A percentile compares a stretch with the other conserved stretches of the same genome.
These are phyloP conservation scores for Madurella mycetomatis DNA, from an alignment of 2,329 filamentous ascomycete genomes.

Conservation along the genomic window DNA sequence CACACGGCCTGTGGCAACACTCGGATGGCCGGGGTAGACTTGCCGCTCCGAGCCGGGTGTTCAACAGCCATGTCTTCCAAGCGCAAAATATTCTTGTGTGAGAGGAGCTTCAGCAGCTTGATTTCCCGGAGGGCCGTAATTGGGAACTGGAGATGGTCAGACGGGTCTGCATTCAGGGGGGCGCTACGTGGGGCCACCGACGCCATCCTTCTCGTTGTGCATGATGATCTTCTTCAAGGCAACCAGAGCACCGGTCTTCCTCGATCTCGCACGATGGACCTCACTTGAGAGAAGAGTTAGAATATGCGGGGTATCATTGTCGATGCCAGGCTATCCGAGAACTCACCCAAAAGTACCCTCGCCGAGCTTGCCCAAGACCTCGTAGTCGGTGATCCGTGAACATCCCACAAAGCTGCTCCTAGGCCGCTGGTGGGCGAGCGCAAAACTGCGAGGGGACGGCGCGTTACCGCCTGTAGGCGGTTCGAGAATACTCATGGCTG, in stretches of 20 bases:
- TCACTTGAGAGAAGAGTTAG: constrained; percentile 49
- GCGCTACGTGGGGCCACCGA: constrained; percentile 37
- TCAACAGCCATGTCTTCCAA: constrained; percentile 97
- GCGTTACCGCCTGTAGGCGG: constrained; percentile 16
- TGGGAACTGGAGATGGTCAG: constrained; percentile 60
- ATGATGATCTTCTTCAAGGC: constrained; percentile 98
- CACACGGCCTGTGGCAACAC: background rate
- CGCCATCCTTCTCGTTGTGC: constrained; percentile 98
- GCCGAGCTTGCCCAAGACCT: constrained; percentile 76
- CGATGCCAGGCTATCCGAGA: constrained; percentile 23
- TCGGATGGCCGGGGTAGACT: constrained; percentile 22
- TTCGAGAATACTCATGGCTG: constrained; percentile 26
- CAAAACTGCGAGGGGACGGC: constrained; percentile 53
- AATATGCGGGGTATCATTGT: constrained; percentile 22
- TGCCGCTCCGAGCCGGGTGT: constrained; percentile 58
- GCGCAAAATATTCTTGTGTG: constrained; percentile 79
- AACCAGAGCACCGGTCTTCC: constrained; percentile 68
- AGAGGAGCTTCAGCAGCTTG: constrained; percentile 93
- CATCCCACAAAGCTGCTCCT: constrained; percentile 72
- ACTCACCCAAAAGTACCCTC: constrained; percentile 90
- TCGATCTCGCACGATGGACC: constrained; percentile 83
- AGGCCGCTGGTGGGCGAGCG: constrained; percentile 51
- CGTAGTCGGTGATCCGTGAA: constrained; percentile 76
- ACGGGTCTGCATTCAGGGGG: background rate
- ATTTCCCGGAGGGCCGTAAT: constrained; percentile 97